Evolutionary conservation across 73 alveolate genomes (phyloP).

Genomic region (Paramecium bursaria): DNA sequence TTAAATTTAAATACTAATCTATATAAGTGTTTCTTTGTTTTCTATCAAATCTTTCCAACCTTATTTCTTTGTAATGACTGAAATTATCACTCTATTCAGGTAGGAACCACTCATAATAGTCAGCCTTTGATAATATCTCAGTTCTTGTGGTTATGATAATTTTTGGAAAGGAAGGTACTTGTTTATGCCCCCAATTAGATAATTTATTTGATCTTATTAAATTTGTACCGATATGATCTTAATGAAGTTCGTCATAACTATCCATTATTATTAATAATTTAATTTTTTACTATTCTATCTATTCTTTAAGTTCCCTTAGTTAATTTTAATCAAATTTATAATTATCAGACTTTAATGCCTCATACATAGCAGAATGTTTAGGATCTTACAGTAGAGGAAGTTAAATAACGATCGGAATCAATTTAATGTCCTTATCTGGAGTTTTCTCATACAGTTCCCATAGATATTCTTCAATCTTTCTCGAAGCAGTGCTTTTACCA

Average conservation of each 20-base stretch:
- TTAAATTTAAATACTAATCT: not conserved
- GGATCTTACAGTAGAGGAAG: conserved; percentile 12
- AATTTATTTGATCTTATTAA: not conserved
- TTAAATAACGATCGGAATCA: conserved; percentile 8
- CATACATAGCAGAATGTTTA: conserved; percentile 13
- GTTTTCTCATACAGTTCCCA: conserved; percentile 4
- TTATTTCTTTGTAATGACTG: not conserved
- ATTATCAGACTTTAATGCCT: conserved; percentile 35
- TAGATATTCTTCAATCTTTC: conserved; percentile 44
- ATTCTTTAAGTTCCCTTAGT: not conserved
- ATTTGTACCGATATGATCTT: conserved; percentile 6
- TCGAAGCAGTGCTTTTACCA: conserved; percentile 45
- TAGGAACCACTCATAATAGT: conserved; percentile 7
- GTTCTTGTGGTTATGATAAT: conserved; percentile 1
- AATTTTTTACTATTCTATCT: not conserved
- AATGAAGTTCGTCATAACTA: conserved; percentile 36
- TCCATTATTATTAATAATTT: conserved; percentile 26
- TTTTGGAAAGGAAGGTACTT: no score
- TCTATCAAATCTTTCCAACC: conserved; percentile 6
- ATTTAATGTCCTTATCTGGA: not conserved
- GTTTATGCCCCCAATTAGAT: conserved; percentile 21
- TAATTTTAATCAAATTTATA: conserved; percentile 15
- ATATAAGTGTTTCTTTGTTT: not conserved
- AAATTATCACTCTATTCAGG: not conserved
- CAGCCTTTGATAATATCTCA: not conserved